phyloP scores from a whole-genome alignment of 495 filamentous ascomycete genomes.

The Hyaloscypha variabilis region DNA sequence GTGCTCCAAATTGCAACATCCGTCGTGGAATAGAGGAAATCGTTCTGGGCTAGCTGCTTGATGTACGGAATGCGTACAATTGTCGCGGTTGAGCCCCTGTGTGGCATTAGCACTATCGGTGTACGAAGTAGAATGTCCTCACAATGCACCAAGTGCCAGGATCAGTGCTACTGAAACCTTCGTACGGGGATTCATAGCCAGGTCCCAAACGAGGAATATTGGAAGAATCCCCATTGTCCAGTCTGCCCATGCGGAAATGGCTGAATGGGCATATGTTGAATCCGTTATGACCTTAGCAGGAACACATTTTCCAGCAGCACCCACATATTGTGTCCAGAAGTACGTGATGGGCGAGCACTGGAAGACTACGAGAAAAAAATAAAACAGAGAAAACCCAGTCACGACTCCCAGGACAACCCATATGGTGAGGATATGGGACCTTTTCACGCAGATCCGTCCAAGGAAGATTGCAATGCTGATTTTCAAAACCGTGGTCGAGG shows the following conservation, averaged over 20 bases:
- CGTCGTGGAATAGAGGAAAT: conserved; percentile 40
- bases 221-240: conserved; percentile 39
- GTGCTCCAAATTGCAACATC: conserved; percentile 44
- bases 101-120: background rate
- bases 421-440: conserved; percentile 40
- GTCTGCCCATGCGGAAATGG: conserved; percentile 34
- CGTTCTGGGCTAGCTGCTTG: conserved; percentile 30
- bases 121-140: background rate
- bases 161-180: conserved; percentile 38
- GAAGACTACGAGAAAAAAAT: conserved; percentile 43
- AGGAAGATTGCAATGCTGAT: conserved; percentile 45
- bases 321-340: conserved; percentile 39
- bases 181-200: conserved; percentile 34
- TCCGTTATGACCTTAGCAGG: conserved; percentile 20
- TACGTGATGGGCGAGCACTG: conserved; percentile 44
- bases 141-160: conserved; percentile 38
- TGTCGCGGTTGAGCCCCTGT: conserved; percentile 37
- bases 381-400: conserved; percentile 33
- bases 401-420: conserved; percentile 30
- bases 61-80: conserved; percentile 46
- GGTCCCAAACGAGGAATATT: conserved; percentile 36
- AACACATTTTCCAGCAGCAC: conserved; percentile 27
- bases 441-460: conserved; percentile 39
- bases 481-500: conserved; percentile 39
- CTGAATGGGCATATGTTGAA: conserved; percentile 35